Evolutionary conservation across 176 grass and related monocot species (phyloP).

Genomic region (Tillandsia leiboldiana): DNA sequence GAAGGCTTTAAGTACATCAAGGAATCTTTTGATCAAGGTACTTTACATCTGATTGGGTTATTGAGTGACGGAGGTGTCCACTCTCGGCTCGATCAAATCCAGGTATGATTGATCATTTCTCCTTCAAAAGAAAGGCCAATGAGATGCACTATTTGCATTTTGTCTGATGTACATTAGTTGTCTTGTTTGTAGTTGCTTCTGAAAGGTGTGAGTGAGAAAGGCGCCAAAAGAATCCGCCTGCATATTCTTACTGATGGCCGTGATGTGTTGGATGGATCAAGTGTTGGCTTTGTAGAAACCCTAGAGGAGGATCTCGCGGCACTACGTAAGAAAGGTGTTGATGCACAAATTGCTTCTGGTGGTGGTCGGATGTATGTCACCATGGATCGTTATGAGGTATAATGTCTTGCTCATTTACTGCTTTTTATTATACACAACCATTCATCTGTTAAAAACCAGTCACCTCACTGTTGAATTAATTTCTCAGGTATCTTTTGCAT

Average conservation of each 20-base stretch:
- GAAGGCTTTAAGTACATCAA: constrained; percentile 94
- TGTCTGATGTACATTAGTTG: not conserved
- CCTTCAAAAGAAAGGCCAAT: not conserved
- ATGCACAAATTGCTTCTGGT: constrained; percentile 83
- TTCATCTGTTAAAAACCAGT: too few relatives aligned
- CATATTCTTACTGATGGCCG: constrained; percentile 95
- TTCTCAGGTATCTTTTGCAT: not conserved
- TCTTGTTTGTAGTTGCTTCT: constrained; percentile 65
- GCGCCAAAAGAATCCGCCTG: constrained; percentile 88
- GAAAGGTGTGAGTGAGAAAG: constrained; percentile 75
- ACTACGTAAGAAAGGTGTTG: constrained; percentile 68
- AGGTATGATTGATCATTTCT: constrained; percentile 32
- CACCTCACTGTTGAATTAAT: too few relatives aligned
- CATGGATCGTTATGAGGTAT: constrained; percentile 99
- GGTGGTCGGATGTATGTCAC: constrained; percentile 97
- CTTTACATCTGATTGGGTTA: constrained; percentile 91
- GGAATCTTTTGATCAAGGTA: constrained; percentile 65
- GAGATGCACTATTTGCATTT: not conserved
- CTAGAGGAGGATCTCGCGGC: constrained; percentile 73
- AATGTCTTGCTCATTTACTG: not conserved
- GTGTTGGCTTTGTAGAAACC: constrained; percentile 83
- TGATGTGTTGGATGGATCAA: constrained; percentile 97
- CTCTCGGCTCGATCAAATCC: constrained; percentile 90
- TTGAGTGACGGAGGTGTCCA: constrained; percentile 97
- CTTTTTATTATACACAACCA: not conserved